Evolutionary conservation across 2,329 filamentous ascomycete genomes (phyloP).

Genomic region (Aureobasidium sp.): DNA sequence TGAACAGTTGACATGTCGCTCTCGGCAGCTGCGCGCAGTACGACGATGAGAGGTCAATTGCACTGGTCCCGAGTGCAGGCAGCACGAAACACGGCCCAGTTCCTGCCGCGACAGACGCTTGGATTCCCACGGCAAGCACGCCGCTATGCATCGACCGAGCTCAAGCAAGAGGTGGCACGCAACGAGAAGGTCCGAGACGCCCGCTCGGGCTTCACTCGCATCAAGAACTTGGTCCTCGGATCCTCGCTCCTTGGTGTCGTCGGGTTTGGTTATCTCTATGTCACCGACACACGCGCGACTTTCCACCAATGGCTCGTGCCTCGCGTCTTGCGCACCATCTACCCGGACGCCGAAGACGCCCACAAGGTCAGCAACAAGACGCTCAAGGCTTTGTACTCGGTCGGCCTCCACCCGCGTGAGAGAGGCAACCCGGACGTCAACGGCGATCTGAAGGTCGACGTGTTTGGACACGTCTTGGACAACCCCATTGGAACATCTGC

Average conservation of each 20-base stretch:
- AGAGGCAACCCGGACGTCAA: conserved; percentile 54
- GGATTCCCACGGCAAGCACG: not conserved
- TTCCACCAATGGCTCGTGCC: conserved; percentile 49
- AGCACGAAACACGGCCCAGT: not conserved
- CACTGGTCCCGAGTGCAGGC: conserved; percentile 7
- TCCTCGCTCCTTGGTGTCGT: conserved; percentile 46
- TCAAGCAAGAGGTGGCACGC: conserved; percentile 10
- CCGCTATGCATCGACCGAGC: conserved; percentile 9
- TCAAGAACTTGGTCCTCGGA: conserved; percentile 47
- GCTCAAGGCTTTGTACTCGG: conserved; percentile 64
- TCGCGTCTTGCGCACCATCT: conserved; percentile 57
- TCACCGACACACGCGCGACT: conserved; percentile 48
- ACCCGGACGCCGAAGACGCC: conserved; percentile 81
- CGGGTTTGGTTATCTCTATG: conserved; percentile 43
- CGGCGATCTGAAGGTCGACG: conserved; percentile 51
- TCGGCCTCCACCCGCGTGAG: conserved; percentile 76
- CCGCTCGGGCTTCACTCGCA: conserved; percentile 36
- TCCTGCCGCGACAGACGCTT: not conserved
- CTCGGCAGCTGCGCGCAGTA: not conserved
- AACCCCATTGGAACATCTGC: conserved; percentile 95
- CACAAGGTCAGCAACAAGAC: conserved; percentile 70
- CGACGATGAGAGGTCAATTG: conserved; percentile 16
- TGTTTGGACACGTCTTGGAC: conserved; percentile 69
- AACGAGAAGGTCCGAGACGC: conserved; percentile 22
- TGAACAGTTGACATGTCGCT: not conserved